Evolutionary conservation across 2,329 filamentous ascomycete species (phyloP), one percentile per base, ranked within the genome.

Genomic region (Arachnopeziza araneosa): DNA sequence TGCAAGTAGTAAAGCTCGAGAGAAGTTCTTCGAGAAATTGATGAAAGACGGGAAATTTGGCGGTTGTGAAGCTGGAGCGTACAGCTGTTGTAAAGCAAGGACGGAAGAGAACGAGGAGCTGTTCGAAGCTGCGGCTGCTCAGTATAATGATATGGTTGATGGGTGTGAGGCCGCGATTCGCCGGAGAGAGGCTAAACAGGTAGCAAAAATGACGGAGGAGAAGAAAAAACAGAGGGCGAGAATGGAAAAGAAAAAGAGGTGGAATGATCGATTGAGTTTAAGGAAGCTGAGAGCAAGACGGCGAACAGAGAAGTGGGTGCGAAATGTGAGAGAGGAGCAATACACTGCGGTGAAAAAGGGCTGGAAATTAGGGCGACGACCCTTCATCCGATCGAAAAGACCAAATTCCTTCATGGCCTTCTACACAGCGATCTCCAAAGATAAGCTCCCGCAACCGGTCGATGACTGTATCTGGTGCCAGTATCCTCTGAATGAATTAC

Each of bases 381-480:
- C 56, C 4, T 57, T 44, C 24, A 57, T 57, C 50, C 23, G 44
- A 1, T n/a, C 50, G 30, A 32, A 32, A 7, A 14, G 14, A 7
- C 2, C 50, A n/a, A 1, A 22, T 51, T 19, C 50, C 14, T 14
- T 32, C 30, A 32, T 32, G 7, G 14, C 14, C 30, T 52, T 48
- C 50, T 50, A 21, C 26, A 57, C 30, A 57, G 48, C 50, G 56
- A 57, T 24, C 50, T 57, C 26, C 52, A 52, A n/a, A 52, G 24
- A 26, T 24, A 53, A 22, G 17, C 30, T 57, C 10, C 19, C 56
- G 1, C 10, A 44, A 2, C 56, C 56, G 17, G 52, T 57, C 23
- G 56, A 53, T 24, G 52, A 57, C 23, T 57, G 56, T 24, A 50
- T 22, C 10, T 52, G 50, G 56, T 57, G 56, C 22, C 56, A 57